Conservation (phyloP, 345 rosid species). For the Linum tenue region DNA sequence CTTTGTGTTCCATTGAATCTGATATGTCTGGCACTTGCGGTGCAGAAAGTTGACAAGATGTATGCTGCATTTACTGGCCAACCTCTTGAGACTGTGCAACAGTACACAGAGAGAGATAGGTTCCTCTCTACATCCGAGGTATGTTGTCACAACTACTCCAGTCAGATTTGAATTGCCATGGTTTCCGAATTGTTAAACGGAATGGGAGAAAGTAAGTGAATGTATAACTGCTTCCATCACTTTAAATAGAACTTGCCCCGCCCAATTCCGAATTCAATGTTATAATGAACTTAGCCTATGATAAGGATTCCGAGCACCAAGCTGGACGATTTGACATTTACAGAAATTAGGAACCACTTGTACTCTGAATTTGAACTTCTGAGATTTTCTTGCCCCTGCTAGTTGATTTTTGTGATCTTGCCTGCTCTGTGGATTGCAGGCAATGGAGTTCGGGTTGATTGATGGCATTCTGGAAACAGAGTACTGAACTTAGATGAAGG, state of each 20-base stretch:
- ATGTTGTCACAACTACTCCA: slow-evolving; percentile 9
- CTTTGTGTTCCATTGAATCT: background rate
- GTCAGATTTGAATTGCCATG: background rate
- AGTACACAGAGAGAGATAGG: slow-evolving; percentile 73
- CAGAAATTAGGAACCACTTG: no score
- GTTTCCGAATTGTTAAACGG: background rate
- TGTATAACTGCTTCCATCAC: no score
- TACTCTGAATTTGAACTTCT: no score
- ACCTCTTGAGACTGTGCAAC: slow-evolving; percentile 72
- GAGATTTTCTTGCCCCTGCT: no score
- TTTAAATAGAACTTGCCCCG: no score
- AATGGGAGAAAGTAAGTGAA: no score
- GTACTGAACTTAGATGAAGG: slow-evolving; percentile 26
- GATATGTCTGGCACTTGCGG: slow-evolving; percentile 1
- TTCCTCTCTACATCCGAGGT: slow-evolving; percentile 85
- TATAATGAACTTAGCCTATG: no score
- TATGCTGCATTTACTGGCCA: slow-evolving; percentile 80
- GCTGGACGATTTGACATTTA: no score
- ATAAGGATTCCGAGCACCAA: no score
- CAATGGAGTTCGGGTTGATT: slow-evolving; percentile 76
- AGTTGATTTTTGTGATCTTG: background rate
- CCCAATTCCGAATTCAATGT: no score
- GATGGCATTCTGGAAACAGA: slow-evolving; percentile 79
- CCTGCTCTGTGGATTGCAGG: slow-evolving; percentile 31
- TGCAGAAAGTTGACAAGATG: slow-evolving; percentile 90